Percentiles rank a stretch among this genome's conserved stretches.
Conservation (phyloP, 352 stramenopile genomes). For the Globisporangium ultimum region DNA sequence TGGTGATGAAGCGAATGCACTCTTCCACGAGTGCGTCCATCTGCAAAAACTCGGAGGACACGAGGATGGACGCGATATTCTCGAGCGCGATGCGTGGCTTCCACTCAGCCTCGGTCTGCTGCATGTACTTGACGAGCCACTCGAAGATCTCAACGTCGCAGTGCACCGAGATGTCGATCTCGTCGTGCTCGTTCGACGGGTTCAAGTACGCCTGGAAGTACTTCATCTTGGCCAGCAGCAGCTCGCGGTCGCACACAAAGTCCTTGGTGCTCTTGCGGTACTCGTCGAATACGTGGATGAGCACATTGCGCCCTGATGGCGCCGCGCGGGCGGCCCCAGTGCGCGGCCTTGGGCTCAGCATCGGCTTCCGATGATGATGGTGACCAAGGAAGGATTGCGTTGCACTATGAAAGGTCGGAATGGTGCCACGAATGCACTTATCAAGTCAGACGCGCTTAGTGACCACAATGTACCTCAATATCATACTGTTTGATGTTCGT, state of each 20-base stretch:
- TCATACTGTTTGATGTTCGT: neutral
- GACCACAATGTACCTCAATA: no score
- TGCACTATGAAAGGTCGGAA: neutral
- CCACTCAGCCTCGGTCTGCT: conserved; percentile 46
- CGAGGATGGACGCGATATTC: conserved; percentile 84
- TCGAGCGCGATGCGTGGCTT: conserved; percentile 52
- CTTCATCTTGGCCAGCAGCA: conserved; percentile 88
- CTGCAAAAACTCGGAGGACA: conserved; percentile 90
- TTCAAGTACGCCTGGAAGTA: conserved; percentile 89
- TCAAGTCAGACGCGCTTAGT: no score
- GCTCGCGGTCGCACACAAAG: conserved; percentile 74
- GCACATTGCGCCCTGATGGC: conserved; percentile 34
- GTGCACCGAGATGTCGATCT: conserved; percentile 92
- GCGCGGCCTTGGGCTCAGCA: conserved; percentile 5
- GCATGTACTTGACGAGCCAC: conserved; percentile 89
- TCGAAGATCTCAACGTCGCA: conserved; percentile 92
- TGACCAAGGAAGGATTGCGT: neutral
- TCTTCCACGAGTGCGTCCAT: conserved; percentile 87
- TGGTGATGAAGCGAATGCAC: conserved; percentile 76
- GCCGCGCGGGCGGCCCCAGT: neutral
- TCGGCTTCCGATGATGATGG: neutral
- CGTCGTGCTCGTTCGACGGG: conserved; percentile 74
- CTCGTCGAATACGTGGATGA: conserved; percentile 91
- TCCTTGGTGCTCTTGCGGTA: conserved; percentile 82
- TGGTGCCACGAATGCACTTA: no score